A percentile compares a stretch with the other conserved stretches of the same genome.
Evolutionary conservation across 371 early-diverging fungal species (phyloP).

Genomic region (Mortierella sp.): DNA sequence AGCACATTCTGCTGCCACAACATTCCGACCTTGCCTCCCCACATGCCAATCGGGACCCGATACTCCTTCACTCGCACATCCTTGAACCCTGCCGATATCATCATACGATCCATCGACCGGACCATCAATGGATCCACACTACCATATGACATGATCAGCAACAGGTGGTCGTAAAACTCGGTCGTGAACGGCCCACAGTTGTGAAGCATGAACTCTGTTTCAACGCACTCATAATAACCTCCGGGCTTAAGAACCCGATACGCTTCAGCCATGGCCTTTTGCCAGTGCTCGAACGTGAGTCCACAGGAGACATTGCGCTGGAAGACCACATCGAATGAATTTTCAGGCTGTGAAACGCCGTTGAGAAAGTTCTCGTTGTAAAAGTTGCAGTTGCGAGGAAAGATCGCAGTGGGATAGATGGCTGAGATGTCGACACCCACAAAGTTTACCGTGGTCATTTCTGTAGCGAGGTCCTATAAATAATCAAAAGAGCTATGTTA

Average conservation of each 20-base stretch:
- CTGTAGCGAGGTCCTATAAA: constrained; percentile 55
- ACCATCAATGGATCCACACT: constrained; percentile 30
- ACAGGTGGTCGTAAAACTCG: constrained; percentile 31
- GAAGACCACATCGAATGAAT: constrained; percentile 48
- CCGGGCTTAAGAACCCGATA: constrained; percentile 42
- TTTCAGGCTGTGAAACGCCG: constrained; percentile 34
- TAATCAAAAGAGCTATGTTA: not conserved
- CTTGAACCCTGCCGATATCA: constrained; percentile 42
- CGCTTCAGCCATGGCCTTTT: constrained; percentile 41
- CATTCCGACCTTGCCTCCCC: constrained; percentile 40
- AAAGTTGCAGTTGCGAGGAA: constrained; percentile 53
- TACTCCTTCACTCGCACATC: constrained; percentile 41
- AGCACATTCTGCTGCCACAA: constrained; percentile 46
- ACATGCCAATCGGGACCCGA: constrained; percentile 26
- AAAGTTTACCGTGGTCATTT: constrained; percentile 40
- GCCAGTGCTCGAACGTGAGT: constrained; percentile 56
- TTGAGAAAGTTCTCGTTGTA: constrained; percentile 36
- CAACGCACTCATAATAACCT: constrained; percentile 52
- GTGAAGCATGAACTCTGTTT: constrained; percentile 35
- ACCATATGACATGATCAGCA: constrained; percentile 19
- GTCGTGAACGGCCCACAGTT: constrained; percentile 38
- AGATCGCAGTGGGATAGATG: constrained; percentile 54
- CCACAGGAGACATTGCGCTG: constrained; percentile 57
- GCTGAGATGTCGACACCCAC: constrained; percentile 53
- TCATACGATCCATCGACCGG: constrained; percentile 20